Evolutionary conservation across 441 rosid genomes (phyloP), one percentile per base, ranked within the genome.

Genomic region (Corymbia calophylla): DNA sequence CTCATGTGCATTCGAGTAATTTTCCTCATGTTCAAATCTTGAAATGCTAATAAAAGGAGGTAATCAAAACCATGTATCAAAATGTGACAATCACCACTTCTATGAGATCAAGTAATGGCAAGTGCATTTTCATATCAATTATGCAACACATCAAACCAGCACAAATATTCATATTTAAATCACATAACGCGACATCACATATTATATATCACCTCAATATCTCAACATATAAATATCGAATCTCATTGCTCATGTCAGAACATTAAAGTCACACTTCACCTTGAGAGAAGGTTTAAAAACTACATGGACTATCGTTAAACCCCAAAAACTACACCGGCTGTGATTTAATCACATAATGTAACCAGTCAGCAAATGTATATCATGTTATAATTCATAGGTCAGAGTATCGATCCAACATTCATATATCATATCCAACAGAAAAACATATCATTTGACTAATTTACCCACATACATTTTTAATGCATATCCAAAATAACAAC

Each of bases 181-280:
- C 31, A 5, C 17, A 39, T 23, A 12, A 3, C 2, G 5, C 27
- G 3, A 6, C 3, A 73, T 73, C 84, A 23, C 15, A 39, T 73
- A 73, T 39, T 3, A 39, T 39, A 39, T 21, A 39, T 1, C 49
- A 21, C 49, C 49, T 73, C 8, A 39, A 39, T 73, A 39, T 73
- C 51, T 73, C 82, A 39, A 39, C n/a, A 39, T 39, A 11, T 0
- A 39, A 2, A 0, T 73, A 44, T 73, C n/a, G 6, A 11, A 73
- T 73, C n/a, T 8, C 0, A 1, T 73, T 2, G 1, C 82, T 73
- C 51, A 21, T 39, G 18, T 0, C 17, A 1, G 5, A 39, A 73
- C 8, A 5, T 5, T 11, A 11, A 5, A 9, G 9, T 39, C 15
- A 73, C 82, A 73, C 49, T 73, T 73, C 48, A 73, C 29, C 27